Evolutionary conservation across 176 grass and related monocot species (phyloP).

Genomic region (Musa beccarii): DNA sequence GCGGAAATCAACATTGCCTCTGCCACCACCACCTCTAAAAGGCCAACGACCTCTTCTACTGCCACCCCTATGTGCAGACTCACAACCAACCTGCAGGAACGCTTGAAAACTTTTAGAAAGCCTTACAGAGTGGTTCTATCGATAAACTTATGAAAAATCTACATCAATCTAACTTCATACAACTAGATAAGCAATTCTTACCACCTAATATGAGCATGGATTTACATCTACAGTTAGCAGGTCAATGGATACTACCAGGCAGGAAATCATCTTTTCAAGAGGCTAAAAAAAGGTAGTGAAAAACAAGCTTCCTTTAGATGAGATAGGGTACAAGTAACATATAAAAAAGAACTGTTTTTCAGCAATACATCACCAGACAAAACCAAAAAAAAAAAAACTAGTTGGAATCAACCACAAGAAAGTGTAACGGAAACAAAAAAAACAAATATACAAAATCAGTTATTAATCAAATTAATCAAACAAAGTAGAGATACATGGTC

Average conservation of each 20-base stretch:
- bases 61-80: constrained; percentile 1
- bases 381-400: too few relatives aligned
- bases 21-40: constrained; percentile 25
- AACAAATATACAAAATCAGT: too few relatives aligned
- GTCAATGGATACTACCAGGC: background rate
- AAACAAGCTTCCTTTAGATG: too few relatives aligned
- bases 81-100: background rate
- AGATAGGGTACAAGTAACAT: too few relatives aligned
- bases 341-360: too few relatives aligned
- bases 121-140: background rate
- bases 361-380: too few relatives aligned
- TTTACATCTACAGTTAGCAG: background rate
- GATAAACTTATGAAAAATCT: background rate
- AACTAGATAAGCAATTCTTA: background rate
- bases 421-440: too few relatives aligned
- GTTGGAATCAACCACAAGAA: too few relatives aligned
- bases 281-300: background rate
- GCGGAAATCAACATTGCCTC: constrained; percentile 18
- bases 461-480: too few relatives aligned
- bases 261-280: background rate
- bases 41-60: constrained; percentile 13
- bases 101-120: background rate
- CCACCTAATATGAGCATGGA: background rate
- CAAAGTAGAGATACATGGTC: too few relatives aligned
- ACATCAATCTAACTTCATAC: background rate